phyloP scores from a whole-genome alignment of 2,329 filamentous ascomycete species.

The Fusarium penzigii region DNA sequence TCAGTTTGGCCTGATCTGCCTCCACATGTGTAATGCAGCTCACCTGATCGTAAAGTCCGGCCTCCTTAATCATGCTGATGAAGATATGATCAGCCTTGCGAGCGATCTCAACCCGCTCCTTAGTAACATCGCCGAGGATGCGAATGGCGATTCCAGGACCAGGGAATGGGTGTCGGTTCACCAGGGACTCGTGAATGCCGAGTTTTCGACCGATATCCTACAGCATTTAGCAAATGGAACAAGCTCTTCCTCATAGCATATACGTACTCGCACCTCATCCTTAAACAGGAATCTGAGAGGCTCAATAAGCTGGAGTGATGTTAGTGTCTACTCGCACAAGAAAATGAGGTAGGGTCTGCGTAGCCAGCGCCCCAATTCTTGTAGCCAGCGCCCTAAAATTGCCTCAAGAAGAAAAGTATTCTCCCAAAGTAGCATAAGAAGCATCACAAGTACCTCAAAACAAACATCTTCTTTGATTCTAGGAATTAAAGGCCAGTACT shows the following conservation, averaged over 20 bases:
- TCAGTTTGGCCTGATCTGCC: constrained; percentile 13
- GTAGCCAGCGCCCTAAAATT: no score
- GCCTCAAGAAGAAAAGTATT: no score
- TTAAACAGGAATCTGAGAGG: constrained; percentile 59
- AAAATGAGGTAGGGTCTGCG: no score
- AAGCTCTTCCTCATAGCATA: no score
- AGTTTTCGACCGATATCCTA: constrained; percentile 4
- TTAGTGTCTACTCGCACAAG: not conserved
- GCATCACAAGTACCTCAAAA: no score
- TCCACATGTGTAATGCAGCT: not conserved
- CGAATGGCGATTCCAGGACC: constrained; percentile 7
- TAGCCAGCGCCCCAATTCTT: no score
- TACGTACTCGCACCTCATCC: constrained; percentile 68
- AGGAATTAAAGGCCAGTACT: no score
- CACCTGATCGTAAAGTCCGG: constrained; percentile 68
- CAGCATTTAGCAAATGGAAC: constrained; percentile 4
- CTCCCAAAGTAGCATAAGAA: no score
- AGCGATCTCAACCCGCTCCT: constrained; percentile 75
- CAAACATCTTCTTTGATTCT: no score
- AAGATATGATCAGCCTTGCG: constrained; percentile 78
- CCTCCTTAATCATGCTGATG: constrained; percentile 71
- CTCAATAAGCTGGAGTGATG: not conserved
- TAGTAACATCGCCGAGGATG: constrained; percentile 75
- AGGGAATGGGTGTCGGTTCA: constrained; percentile 25
- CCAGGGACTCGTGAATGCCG: constrained; percentile 5